phyloP scores from a whole-genome alignment of 1,284 basidiomycete species.

The Ceratobasidium sp. region DNA sequence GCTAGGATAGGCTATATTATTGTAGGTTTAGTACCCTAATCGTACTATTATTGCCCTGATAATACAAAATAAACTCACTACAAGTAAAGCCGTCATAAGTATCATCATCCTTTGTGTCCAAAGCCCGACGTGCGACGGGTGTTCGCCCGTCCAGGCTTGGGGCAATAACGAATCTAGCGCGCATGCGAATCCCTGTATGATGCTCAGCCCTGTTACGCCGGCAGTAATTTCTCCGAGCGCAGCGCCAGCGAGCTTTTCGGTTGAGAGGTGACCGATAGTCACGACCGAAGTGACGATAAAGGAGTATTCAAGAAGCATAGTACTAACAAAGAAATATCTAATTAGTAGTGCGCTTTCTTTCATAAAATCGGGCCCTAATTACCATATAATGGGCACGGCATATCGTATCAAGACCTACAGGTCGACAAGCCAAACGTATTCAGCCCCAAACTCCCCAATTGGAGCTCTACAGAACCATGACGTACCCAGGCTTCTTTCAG shows the following conservation, averaged over 20 bases:
- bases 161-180: conserved; percentile 91
- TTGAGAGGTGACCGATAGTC: conserved; percentile 86
- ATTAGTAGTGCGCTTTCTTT: not conserved
- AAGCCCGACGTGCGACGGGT: conserved; percentile 86
- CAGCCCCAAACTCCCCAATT: not conserved
- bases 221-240: conserved; percentile 89
- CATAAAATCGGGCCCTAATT: conserved; percentile 51
- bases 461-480: not conserved
- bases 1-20: conserved; percentile 68
- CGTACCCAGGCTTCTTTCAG: conserved; percentile 32
- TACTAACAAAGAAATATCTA: conserved; percentile 60
- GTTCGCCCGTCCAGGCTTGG: conserved; percentile 88
- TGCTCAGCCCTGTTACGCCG: conserved; percentile 72
- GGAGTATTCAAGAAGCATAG: conserved; percentile 79
- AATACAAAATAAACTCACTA: conserved; percentile 68
- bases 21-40: conserved; percentile 50
- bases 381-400: conserved; percentile 76
- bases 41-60: too few relatives aligned
- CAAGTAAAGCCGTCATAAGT: conserved; percentile 70
- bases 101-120: conserved; percentile 90
- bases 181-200: conserved; percentile 88
- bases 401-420: conserved; percentile 69
- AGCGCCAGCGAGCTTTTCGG: conserved; percentile 83
- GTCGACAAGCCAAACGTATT: not conserved
- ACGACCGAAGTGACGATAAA: conserved; percentile 79